These are phyloP conservation scores for Hypoxylon fuscum DNA, from an alignment of 495 filamentous ascomycete species.

Conservation along the genomic window DNA sequence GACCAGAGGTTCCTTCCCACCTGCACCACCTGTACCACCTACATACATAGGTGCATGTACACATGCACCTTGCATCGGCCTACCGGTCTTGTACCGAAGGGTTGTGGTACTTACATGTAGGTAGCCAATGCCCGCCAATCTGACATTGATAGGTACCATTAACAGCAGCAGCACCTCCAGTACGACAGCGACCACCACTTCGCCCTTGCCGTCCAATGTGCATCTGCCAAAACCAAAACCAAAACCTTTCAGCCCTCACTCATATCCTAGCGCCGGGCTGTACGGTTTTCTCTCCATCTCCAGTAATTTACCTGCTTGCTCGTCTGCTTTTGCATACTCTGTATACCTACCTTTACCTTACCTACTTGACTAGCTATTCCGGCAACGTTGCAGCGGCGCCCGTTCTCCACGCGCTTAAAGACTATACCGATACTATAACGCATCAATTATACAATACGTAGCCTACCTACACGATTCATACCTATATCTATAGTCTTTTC, in stretches of 20 bases:
- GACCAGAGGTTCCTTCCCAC: no score
- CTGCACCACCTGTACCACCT: no score
- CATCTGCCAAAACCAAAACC: constrained; percentile 15
- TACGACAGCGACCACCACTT: neutral
- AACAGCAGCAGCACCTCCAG: no score
- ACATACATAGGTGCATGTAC: no score
- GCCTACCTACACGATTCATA: constrained; percentile 15
- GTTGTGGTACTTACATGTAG: no score
- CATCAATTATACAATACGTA: constrained; percentile 1
- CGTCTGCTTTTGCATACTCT: constrained; percentile 6
- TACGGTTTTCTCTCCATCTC: constrained; percentile 17
- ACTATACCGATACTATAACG: neutral
- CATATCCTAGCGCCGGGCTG: constrained; percentile 10
- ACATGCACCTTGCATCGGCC: no score
- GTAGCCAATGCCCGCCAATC: no score
- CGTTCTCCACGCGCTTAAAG: no score
- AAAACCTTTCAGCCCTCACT: constrained; percentile 32
- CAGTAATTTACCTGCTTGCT: neutral
- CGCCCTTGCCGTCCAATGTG: constrained; percentile 15
- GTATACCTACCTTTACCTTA: constrained; percentile 7
- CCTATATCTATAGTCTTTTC: constrained; percentile 8
- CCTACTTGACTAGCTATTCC: no score
- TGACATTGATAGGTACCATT: no score
- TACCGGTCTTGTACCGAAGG: no score
- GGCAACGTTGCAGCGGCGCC: no score